Percentiles rank a stretch among this genome's conserved stretches.
These are phyloP conservation scores for Platismatia glauca DNA, from an alignment of 495 filamentous ascomycete genomes.

Conservation along the genomic window DNA sequence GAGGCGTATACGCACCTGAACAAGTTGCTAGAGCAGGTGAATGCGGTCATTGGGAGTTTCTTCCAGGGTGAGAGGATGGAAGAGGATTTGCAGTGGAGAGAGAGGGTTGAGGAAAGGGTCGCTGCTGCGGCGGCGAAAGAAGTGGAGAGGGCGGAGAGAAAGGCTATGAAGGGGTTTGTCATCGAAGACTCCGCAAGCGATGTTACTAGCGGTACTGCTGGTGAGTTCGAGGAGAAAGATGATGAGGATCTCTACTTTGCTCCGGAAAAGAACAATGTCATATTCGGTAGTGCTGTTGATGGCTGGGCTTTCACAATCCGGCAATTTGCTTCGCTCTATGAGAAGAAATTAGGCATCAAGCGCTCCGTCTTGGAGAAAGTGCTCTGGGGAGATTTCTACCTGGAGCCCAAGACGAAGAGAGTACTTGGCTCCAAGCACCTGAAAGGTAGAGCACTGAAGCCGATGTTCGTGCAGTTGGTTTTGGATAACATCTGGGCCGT, in stretches of 20 bases:
- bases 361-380: conserved; percentile 85
- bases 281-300: conserved; percentile 94
- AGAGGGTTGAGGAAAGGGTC: conserved; percentile 78
- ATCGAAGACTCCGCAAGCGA: conserved; percentile 38
- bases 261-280: conserved; percentile 96
- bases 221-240: conserved; percentile 75
- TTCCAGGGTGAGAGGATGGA: conserved; percentile 99
- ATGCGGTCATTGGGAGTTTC: conserved; percentile 94
- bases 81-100: conserved; percentile 92
- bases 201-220: conserved; percentile 26
- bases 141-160: conserved; percentile 42
- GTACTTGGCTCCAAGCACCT: conserved; percentile 86
- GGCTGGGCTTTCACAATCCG: conserved; percentile 96
- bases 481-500: conserved; percentile 96
- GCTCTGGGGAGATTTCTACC: conserved; percentile 93
- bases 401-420: conserved; percentile 94
- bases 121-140: conserved; percentile 43
- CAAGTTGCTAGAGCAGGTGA: conserved; percentile 88
- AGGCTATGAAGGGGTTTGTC: conserved; percentile 32
- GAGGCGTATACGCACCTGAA: conserved; percentile 89
- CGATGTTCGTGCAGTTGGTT: conserved; percentile 96
- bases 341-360: conserved; percentile 95
- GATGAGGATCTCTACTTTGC: conserved; percentile 98
- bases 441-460: conserved; percentile 82
- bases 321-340: conserved; percentile 89